Evolutionary conservation across 176 grass and related monocot genomes (phyloP).

Genomic region (Triticum turgidum): DNA sequence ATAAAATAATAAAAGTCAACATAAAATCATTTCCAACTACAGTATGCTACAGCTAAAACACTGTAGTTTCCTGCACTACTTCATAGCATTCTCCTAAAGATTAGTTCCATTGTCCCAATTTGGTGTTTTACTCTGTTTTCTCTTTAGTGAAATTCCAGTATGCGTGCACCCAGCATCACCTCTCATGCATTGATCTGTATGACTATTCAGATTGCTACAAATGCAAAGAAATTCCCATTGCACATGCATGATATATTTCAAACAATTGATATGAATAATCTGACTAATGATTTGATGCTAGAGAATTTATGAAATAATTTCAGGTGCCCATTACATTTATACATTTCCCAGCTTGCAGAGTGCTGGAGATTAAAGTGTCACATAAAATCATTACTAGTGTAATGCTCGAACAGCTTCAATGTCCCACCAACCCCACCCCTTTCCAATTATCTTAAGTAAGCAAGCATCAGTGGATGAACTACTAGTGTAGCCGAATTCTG

Average conservation of each 20-base stretch:
- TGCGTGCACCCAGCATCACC: neutral
- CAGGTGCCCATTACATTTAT: neutral
- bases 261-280: slow-evolving; percentile 7
- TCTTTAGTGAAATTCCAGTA: neutral
- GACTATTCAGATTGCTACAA: neutral
- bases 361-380: neutral
- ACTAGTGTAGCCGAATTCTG: neutral
- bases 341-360: neutral
- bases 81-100: neutral
- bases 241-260: neutral
- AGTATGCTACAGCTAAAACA: neutral
- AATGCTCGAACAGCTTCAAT: neutral
- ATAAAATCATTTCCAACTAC: neutral
- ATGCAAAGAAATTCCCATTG: neutral
- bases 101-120: neutral
- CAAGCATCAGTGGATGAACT: neutral
- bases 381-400: neutral
- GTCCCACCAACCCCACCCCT: neutral
- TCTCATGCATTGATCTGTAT: neutral
- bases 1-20: neutral
- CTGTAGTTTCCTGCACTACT: neutral
- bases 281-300: neutral
- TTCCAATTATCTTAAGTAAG: slow-evolving; percentile 11
- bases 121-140: neutral
- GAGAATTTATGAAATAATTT: neutral